Conservation (phyloP, 2,329 filamentous ascomycete species). For the Fusarium lateritium region DNA sequence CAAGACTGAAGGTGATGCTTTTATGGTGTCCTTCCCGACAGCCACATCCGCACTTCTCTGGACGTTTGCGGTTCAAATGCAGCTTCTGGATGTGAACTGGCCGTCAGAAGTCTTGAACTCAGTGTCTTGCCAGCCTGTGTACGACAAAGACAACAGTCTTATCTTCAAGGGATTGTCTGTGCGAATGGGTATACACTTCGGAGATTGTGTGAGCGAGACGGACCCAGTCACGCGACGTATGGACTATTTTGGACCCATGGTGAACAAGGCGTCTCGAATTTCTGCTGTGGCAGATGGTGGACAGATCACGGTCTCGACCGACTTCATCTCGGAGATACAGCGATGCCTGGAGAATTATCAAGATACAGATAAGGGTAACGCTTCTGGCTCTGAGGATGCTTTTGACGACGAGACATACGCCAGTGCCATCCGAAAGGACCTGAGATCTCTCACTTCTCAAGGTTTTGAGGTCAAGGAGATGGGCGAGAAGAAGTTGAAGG, state of each 20-base stretch:
- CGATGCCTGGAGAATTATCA: constrained; percentile 90
- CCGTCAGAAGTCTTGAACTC: constrained; percentile 93
- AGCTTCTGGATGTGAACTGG: constrained; percentile 91
- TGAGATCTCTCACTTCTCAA: constrained; percentile 88
- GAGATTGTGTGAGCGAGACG: constrained; percentile 92
- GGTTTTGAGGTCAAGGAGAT: constrained; percentile 98
- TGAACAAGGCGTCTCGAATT: constrained; percentile 96
- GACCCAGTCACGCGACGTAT: constrained; percentile 97
- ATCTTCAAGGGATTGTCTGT: constrained; percentile 97
- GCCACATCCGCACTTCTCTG: constrained; percentile 94
- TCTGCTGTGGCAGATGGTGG: constrained; percentile 95
- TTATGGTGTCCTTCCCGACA: constrained; percentile 99
- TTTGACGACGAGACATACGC: constrained; percentile 82
- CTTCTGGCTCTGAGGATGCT: constrained; percentile 75
- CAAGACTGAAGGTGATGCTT: constrained; percentile 99
- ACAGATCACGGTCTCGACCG: constrained; percentile 95
- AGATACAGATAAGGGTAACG: constrained; percentile 81
- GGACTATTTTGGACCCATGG: constrained; percentile 99
- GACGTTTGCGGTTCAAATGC: constrained; percentile 94
- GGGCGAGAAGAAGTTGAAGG: constrained; percentile 95
- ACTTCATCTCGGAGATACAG: constrained; percentile 97
- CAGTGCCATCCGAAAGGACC: constrained; percentile 86
- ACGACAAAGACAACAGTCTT: constrained; percentile 86
- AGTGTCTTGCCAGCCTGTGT: constrained; percentile 84
- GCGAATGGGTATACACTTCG: constrained; percentile 97